Percentiles rank a stretch among this genome's conserved stretches.
Evolutionary conservation across 331 rosid species (phyloP).

Genomic region (Spiraea crenata): DNA sequence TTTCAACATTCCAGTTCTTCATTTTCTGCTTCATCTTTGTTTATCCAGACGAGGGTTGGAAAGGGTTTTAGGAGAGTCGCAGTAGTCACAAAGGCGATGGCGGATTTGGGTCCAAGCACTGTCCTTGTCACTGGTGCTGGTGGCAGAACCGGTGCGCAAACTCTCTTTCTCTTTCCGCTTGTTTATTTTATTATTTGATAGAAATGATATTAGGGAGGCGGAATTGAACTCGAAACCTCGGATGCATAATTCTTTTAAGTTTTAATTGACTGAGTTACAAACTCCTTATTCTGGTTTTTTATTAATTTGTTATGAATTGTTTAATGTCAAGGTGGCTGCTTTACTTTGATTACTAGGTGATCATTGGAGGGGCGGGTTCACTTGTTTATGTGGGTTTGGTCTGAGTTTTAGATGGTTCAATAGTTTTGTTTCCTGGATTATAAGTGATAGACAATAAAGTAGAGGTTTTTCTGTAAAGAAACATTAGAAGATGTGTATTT

Average conservation of each 20-base stretch:
- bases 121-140: constrained; percentile 97
- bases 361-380: background rate
- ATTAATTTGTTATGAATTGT: background rate
- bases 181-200: background rate
- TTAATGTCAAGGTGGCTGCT: background rate
- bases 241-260: background rate
- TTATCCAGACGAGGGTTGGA: background rate
- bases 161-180: constrained; percentile 2
- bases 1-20: background rate
- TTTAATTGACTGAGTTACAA: no score
- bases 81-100: constrained; percentile 57
- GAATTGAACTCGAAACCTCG: background rate
- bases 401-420: background rate
- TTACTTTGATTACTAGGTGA: no score
- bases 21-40: constrained; percentile 26
- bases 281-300: background rate
- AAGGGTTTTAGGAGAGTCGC: constrained; percentile 29
- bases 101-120: constrained; percentile 42
- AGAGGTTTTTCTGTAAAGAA: background rate
- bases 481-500: background rate
- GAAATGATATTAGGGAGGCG: no score
- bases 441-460: background rate
- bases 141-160: constrained; percentile 72
- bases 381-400: constrained; percentile 2
- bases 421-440: background rate